phyloP scores from a whole-genome alignment of 345 rosid genomes.

The Arabis alpina region DNA sequence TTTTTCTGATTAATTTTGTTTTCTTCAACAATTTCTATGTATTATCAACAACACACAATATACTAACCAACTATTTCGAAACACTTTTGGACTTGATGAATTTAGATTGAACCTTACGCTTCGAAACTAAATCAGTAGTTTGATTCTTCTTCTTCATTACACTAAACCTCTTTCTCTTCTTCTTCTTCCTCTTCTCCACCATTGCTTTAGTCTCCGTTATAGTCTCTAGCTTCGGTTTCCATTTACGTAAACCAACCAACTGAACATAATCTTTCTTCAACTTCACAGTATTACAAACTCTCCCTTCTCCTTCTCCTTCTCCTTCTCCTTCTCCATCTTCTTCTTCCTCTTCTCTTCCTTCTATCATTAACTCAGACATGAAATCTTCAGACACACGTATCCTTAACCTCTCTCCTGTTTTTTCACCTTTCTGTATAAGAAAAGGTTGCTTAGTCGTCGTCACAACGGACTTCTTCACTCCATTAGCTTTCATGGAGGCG shows the following conservation, averaged over 20 bases:
- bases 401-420: constrained; percentile 62
- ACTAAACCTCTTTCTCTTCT: constrained; percentile 40
- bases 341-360: constrained; percentile 33
- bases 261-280: constrained; percentile 65
- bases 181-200: constrained; percentile 42
- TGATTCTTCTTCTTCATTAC: constrained; percentile 57
- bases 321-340: constrained; percentile 13
- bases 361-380: constrained; percentile 62
- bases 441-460: constrained; percentile 57
- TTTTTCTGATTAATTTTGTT: background rate
- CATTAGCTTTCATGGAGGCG: constrained; percentile 52
- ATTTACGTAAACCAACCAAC: constrained; percentile 59
- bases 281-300: constrained; percentile 70
- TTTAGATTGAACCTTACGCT: constrained; percentile 37
- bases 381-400: constrained; percentile 86
- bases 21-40: constrained; percentile 36
- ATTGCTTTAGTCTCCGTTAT: constrained; percentile 56
- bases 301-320: constrained; percentile 22
- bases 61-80: background rate
- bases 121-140: constrained; percentile 35
- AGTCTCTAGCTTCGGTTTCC: constrained; percentile 91
- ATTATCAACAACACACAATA: constrained; percentile 22
- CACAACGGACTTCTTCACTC: constrained; percentile 24
- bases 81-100: constrained; percentile 47
- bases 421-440: constrained; percentile 58